Evolutionary conservation across 345 rosid species (phyloP), one percentile per base, ranked within the genome.

Genomic region (Gossypium turneri): DNA sequence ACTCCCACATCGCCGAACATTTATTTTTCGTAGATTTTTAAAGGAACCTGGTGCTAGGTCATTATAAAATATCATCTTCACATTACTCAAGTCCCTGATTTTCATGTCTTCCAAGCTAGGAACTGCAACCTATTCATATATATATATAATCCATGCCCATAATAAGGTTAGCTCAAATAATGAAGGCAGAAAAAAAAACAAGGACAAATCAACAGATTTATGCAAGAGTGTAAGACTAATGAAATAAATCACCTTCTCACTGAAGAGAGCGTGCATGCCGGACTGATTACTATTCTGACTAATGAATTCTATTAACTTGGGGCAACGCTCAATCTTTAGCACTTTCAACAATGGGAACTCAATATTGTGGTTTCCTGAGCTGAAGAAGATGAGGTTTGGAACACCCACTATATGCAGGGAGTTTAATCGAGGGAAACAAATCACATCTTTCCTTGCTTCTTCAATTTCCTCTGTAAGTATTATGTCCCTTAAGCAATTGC

Each of bases 51-150:
- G 29, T 0, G 3, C 2, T 5, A 43, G 64, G 45, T 74, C 45
- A 45, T 56, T 9, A 3, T 15, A 2, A 72, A 78, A 77, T 79
- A 79, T 59, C 75, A 60, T 53, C 68, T 65, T 72, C 59, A 74
- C 38, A 8, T 44, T 78, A 16, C 72, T 27, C 64, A 83, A 20
- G 16, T 17, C 0, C 0, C 0, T 6, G 12, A 82, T 47, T 0
- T 0, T 2, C 22, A 82, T 1, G 4, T 13, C 5, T 15, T 82
- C 76, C 63, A 79, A 52, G 13, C 47, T 71, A 59, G 82, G 75
- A 56, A 79, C 29, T 17, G 57, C 50, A 24, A 66, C 77, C 81
- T 48, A 48, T 48, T 2, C 15, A 2, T 48, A 48, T 48, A 48
- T 0, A 50, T 27, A 27, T 27, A 27, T 25, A 25, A 27, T 27